Evolutionary conservation across 139 green algal genomes (phyloP).

Genomic region (Haematococcus sp.): DNA sequence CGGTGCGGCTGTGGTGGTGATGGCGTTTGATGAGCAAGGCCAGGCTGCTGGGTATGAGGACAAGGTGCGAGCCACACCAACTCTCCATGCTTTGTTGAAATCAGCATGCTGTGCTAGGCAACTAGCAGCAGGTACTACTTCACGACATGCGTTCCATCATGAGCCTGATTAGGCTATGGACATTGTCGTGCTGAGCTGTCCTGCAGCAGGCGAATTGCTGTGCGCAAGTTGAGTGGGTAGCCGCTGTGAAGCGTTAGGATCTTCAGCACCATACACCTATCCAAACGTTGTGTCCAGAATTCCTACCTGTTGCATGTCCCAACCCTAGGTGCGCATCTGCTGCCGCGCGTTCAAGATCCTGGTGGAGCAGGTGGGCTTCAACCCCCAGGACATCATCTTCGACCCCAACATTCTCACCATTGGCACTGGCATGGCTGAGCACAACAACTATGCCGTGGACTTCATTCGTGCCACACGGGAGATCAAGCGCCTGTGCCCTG

Average conservation of each 20-base stretch:
- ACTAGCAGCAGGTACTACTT: no score
- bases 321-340: slow-evolving; percentile 82
- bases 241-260: no score
- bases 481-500: slow-evolving; percentile 96
- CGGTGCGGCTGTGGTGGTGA: slow-evolving; percentile 95
- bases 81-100: no score
- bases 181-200: no score
- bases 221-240: no score
- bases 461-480: slow-evolving; percentile 92
- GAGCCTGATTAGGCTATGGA: no score
- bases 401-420: slow-evolving; percentile 99
- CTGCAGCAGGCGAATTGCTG: no score
- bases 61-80: slow-evolving; percentile 45
- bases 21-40: slow-evolving; percentile 97
- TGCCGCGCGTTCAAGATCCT: slow-evolving; percentile 91
- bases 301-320: no score
- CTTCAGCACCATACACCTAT: no score
- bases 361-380: slow-evolving; percentile 95
- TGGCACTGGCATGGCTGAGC: slow-evolving; percentile 93
- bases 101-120: no score
- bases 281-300: no score
- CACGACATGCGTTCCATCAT: no score
- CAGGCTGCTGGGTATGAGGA: slow-evolving; percentile 72
- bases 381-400: slow-evolving; percentile 96
- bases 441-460: slow-evolving; percentile 99